These are phyloP conservation scores for Lactarius quietus DNA, from an alignment of 768 basidiomycete genomes.

Conservation along the genomic window DNA sequence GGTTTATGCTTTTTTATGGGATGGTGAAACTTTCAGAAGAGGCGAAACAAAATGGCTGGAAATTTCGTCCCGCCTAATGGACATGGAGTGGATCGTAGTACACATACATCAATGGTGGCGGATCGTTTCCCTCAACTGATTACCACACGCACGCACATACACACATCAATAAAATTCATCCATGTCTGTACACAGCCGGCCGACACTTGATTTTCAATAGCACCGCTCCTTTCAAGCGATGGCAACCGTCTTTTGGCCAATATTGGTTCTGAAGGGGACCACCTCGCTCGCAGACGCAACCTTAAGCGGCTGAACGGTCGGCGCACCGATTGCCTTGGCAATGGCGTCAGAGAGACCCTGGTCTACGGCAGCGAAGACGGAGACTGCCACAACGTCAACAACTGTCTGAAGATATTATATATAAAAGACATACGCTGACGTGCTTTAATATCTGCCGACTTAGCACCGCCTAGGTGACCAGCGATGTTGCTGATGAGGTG, in stretches of 20 bases:
- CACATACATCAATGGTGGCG: background rate
- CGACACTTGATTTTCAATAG: background rate
- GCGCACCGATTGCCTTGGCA: slow-evolving; percentile 66
- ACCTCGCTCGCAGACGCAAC: slow-evolving; percentile 60
- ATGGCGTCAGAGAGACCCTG: slow-evolving; percentile 72
- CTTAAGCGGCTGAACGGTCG: slow-evolving; percentile 53
- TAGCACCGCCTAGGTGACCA: slow-evolving; percentile 58
- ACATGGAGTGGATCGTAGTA: no score
- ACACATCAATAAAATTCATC: background rate
- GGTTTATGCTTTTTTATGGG: no score
- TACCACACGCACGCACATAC: no score
- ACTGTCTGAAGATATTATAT: slow-evolving; percentile 40
- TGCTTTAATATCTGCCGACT: slow-evolving; percentile 55
- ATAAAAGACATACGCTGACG: slow-evolving; percentile 55
- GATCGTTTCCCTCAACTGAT: background rate
- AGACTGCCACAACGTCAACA: slow-evolving; percentile 38
- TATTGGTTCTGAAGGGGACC: slow-evolving; percentile 42
- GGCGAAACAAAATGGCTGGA: no score
- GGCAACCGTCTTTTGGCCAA: slow-evolving; percentile 7
- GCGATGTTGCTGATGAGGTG: slow-evolving; percentile 66
- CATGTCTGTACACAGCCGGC: background rate
- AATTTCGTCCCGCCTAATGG: no score
- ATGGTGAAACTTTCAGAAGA: no score
- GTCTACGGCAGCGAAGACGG: slow-evolving; percentile 55
- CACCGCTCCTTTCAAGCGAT: background rate